phyloP scores from a whole-genome alignment of 768 basidiomycete genomes.

The Suillus decipiens region DNA sequence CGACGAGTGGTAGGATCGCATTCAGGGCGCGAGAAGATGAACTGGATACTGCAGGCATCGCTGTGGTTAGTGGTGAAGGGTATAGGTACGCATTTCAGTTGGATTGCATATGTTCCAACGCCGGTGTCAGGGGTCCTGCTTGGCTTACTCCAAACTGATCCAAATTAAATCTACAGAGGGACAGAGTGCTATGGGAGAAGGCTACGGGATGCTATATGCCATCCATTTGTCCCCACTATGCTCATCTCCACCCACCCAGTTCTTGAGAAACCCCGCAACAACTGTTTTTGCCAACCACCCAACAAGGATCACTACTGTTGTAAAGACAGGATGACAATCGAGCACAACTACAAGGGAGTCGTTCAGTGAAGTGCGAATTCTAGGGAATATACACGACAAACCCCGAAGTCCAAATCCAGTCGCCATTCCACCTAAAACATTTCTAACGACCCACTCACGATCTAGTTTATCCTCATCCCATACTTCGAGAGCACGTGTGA shows the following conservation, averaged over 20 bases:
- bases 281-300: constrained; percentile 76
- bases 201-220: constrained; percentile 79
- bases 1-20: constrained; percentile 74
- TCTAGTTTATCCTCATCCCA: constrained; percentile 76
- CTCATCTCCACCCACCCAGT: constrained; percentile 66
- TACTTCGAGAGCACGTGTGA: constrained; percentile 48
- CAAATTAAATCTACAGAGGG: constrained; percentile 1
- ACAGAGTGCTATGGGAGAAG: constrained; percentile 46
- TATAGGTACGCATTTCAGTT: not conserved
- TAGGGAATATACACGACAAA: constrained; percentile 30
- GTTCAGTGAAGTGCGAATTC: constrained; percentile 3
- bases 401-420: constrained; percentile 85
- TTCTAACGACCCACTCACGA: constrained; percentile 82
- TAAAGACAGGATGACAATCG: constrained; percentile 73
- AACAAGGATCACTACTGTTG: constrained; percentile 68
- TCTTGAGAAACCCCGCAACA: constrained; percentile 59
- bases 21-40: constrained; percentile 68
- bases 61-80: constrained; percentile 10
- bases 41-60: constrained; percentile 27
- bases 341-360: constrained; percentile 57
- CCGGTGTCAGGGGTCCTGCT: constrained; percentile 26
- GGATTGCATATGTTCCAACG: constrained; percentile 1
- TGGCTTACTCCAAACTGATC: constrained; percentile 9
- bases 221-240: constrained; percentile 69
- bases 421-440: constrained; percentile 83